Conservation (phyloP, 2,329 filamentous ascomycete genomes). For the Cryphonectria parasitica region DNA sequence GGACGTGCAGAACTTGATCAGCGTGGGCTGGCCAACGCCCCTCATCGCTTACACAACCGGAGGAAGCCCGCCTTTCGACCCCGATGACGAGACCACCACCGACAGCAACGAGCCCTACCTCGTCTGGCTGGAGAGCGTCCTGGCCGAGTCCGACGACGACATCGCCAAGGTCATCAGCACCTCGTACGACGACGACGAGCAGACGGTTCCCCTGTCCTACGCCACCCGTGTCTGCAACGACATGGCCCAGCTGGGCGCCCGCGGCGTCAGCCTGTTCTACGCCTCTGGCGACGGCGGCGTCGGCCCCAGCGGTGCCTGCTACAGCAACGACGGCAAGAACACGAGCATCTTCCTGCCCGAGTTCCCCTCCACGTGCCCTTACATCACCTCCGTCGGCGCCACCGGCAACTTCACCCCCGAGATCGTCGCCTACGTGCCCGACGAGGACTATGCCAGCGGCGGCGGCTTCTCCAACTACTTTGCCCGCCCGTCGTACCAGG, state of each 20-base stretch:
- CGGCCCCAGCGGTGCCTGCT: conserved; percentile 39
- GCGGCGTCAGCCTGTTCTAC: conserved; percentile 70
- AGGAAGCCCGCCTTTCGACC: conserved; percentile 38
- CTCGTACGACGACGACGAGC: conserved; percentile 70
- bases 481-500: conserved; percentile 50
- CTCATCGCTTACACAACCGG: conserved; percentile 40
- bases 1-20: conserved; percentile 56
- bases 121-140: conserved; percentile 61
- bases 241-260: conserved; percentile 66
- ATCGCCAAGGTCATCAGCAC: conserved; percentile 67
- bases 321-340: conserved; percentile 34
- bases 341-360: conserved; percentile 49
- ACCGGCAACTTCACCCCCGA: conserved; percentile 46
- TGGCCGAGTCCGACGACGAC: conserved; percentile 50
- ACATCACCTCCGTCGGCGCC: conserved; percentile 65
- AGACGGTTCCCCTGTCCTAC: conserved; percentile 63
- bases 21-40: conserved; percentile 38
- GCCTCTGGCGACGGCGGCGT: conserved; percentile 61
- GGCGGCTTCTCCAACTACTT: conserved; percentile 61
- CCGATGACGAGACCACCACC: conserved; percentile 20
- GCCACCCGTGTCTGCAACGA: conserved; percentile 55
- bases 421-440: conserved; percentile 39
- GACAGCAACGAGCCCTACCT: conserved; percentile 38
- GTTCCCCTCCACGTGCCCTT: conserved; percentile 53
- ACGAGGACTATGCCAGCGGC: conserved; percentile 47